Evolutionary conservation across 257 asterid species (phyloP), one percentile per base, ranked within the genome.

Genomic region (Nyctanthes arbortristis): DNA sequence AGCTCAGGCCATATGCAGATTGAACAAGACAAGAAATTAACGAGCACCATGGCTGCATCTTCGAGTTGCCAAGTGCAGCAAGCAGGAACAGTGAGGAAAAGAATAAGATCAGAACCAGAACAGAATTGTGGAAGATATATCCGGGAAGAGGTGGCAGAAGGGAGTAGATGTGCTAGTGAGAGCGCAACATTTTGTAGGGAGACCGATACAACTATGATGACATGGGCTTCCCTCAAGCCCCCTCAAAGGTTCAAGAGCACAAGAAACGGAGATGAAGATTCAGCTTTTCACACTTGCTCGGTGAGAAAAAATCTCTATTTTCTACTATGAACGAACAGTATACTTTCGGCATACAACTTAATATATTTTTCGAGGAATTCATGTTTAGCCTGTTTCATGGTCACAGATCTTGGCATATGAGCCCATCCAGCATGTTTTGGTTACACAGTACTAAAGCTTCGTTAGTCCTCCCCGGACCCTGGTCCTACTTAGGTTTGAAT

Each of bases 181-280:
- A 77, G 83, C 14, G 85, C 85, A 5, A 59, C 87, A 20, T 69
- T 85, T 33, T 67, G 82, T 25, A 66, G 84, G 76, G 87, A 77
- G 10, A 73, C 70, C 9, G 84, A 85, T 13, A 39, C 84, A 1
- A 77, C 81, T 3, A 75, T 74, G 82, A 69, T 79, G 81, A 78
- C 89, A 3, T 88, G 95, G 91, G 43, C 84, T 47, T 83, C 95
- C 0, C 71, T 79, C 40, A 90, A 85, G 11, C 80, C 92, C 31
- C 74, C 80, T 2, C 65, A 67, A 5, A 88, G 88, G 61, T 72
- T 77, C 34, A 85, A 80, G 82, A 78, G 28, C 35, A 56, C 81
- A 3, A 84, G 75, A 64, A 69, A 71, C 20, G 59, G 72, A 1
- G 78, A 78, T 34, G 90, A 88, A 27, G 88, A 82, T 62, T 85